Base-by-base conservation (phyloP, 179 eudicot genomes). In the Nepenthes alata region DNA sequence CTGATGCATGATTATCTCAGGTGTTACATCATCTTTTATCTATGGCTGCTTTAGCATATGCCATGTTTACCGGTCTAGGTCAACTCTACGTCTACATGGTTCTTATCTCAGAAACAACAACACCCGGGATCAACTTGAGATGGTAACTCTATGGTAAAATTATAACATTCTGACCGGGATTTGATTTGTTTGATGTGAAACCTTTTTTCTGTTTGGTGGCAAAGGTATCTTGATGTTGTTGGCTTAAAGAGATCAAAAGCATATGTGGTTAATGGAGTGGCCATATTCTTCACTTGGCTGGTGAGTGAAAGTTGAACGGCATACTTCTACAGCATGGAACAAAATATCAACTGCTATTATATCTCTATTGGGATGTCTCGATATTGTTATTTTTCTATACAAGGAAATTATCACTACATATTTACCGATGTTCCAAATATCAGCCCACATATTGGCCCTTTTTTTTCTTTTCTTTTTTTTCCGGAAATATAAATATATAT, bases 121-220 rank as follows among this genome's bases (percentile, higher is more conserved):
- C 98, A 44, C 98, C 98, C 53, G 90, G 82, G 67, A 84, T 91
- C 75, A 91, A 91, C 66, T 68, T 91, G 84, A 86, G 98, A 89
- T 91, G 98, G 98, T 86, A 83, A 73, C 66, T 62, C 52, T 5
- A 34, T 11, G 56, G 41, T 37, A 52, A 53, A 11, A 34, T 52
- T 11, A 55, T 34, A 34, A 34, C 48, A 9, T 55, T 58, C 3
- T 58, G 49, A 11, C 36, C 25, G 25, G 52, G 47, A 12, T 63
- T 45, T 34, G 8, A 1, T 62, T 47, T 55, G 52, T 53, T 52
- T 71, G 54, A 58, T 58, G 37, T 50, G 67, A 60, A 50, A 35
- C 55, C n/a, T 37, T 13, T 8, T 67, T 55, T 39, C 55, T 53
- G 1, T 25, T 25, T 25, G 25, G 10, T 72, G 74, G 51, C 56